Base-by-base conservation (phyloP, 106 monocot genomes). In the Agapanthus africanus region DNA sequence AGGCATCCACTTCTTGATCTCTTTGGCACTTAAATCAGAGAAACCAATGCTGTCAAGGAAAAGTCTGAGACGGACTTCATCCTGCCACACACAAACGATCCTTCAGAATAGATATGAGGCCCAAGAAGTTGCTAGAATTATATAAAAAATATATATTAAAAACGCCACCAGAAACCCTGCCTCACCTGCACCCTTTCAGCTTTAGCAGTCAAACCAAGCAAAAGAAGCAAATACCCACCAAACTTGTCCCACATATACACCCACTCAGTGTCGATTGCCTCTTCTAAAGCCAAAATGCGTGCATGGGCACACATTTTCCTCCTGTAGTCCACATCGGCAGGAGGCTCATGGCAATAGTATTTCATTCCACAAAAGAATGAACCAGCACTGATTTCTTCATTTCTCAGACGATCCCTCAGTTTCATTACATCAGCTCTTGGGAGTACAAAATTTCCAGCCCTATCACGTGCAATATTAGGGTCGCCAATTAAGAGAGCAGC, bases 211-310 rank as follows among this genome's bases (percentile, higher is more conserved):
- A 97, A 84, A 38, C 97, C 97, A 73, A 97, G 86, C 71, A 97
- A 80, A 84, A 97, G 97, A 81, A 97, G 92, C 73, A 97, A 83
- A 81, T 97, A 97, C 30, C 97, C 97, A 59, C 97, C 97, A 79
- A 97, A 97, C 39, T 89, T 97, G 60, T 97, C 97, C 97, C 97
- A 97, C 97, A 97, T 97, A 65, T 92, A 97, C 1, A 97, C 97
- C 97, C 97, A 97, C 39, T 97, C 97, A 25, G 97, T 97, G 62
- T 97, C 97, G 70, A 97, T 97, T 70, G 97, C 97, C 78, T 97
- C 97, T 76, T 97, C 97, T 56, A 97, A 73, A 71, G 97, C 97
- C 57, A 97, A 75, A 84, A 97, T 97, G 15, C 89, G 85, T 14
- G 97, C 97, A 87, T 97, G 97, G 34, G 97, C 91, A 80, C 92